Base-by-base conservation (phyloP, 345 rosid genomes). In the Pelargonium nanum region DNA sequence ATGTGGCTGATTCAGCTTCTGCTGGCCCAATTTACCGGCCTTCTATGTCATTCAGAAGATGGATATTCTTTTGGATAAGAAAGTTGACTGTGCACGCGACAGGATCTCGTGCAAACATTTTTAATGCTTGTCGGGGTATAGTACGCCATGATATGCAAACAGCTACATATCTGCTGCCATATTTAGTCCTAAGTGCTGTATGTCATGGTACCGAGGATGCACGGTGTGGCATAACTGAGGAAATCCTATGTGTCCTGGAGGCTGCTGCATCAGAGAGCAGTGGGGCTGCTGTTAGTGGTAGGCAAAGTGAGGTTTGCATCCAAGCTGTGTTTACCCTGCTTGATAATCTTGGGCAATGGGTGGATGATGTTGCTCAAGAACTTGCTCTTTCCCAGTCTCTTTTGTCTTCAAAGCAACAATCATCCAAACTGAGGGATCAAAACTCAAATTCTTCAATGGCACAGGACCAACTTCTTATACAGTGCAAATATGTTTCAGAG, bases 311-410 rank as follows among this genome's bases (percentile, higher is more conserved):
- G 72, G 98, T 91, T 73, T 91, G 98, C 77, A 79, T 85, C 73
- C 97, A 92, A 76, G 89, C 97, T 70, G 85, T 89, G 55, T 92
- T 92, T 73, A 89, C 91, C 68, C 95, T 92, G 78, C 94, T 92
- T 17, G 98, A 92, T 77, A 92, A 89, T 79, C 95, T 92, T 61
- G 97, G 95, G 67, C 97, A 92, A 76, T 92, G 98, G 98, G 89
- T 84, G 73, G 98, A 89, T 65, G 98, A 89, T 71, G 75, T 82
- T 73, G 80, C 83, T 64, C 97, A 87, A 66, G 95, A 81, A 64
- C 73, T 85, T 64, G 91, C 98, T 72, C 89, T 92, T 66, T 85
- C 93, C 24, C 81, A 75, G 50, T 76, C 94, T 61, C 44, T 76
- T 51, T 84, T 76, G 57, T 60, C 86, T 56, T 75, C 85, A 61